Conservation (phyloP, 2,329 filamentous ascomycete genomes). For the Phaeosphaeria sp. region DNA sequence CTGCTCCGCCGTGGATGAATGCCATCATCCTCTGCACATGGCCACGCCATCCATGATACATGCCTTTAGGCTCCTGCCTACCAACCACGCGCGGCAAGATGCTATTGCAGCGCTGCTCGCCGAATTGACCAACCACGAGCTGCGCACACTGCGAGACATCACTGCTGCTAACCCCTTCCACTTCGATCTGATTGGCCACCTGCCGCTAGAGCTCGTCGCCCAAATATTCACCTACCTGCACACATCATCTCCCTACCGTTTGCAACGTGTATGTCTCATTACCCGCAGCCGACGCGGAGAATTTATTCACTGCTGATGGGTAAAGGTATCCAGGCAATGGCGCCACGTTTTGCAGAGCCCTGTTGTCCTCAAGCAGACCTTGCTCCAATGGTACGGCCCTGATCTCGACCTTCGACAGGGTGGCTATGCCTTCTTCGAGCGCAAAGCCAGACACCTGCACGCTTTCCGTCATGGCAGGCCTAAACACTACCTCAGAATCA, state of each 20-base stretch:
- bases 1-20: neutral
- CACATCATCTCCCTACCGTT: slow-evolving; percentile 31
- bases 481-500: slow-evolving; percentile 3
- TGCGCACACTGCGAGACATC: slow-evolving; percentile 28
- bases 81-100: slow-evolving; percentile 18
- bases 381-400: slow-evolving; percentile 31
- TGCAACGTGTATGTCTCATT: slow-evolving; percentile 31
- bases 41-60: slow-evolving; percentile 12
- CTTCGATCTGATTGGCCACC: slow-evolving; percentile 41
- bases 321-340: slow-evolving; percentile 46
- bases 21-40: slow-evolving; percentile 4
- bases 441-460: slow-evolving; percentile 31
- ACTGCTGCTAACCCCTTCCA: slow-evolving; percentile 32
- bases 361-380: slow-evolving; percentile 23
- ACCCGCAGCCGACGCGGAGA: neutral
- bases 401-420: slow-evolving; percentile 15
- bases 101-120: slow-evolving; percentile 33
- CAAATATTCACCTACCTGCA: slow-evolving; percentile 45
- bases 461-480: slow-evolving; percentile 30
- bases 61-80: slow-evolving; percentile 25
- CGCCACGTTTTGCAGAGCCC: slow-evolving; percentile 30
- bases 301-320: neutral
- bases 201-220: slow-evolving; percentile 49
- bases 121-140: slow-evolving; percentile 40
- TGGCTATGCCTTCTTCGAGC: slow-evolving; percentile 20